phyloP scores from a whole-genome alignment of 257 asterid genomes.

The Solanum megistacrolobum region DNA sequence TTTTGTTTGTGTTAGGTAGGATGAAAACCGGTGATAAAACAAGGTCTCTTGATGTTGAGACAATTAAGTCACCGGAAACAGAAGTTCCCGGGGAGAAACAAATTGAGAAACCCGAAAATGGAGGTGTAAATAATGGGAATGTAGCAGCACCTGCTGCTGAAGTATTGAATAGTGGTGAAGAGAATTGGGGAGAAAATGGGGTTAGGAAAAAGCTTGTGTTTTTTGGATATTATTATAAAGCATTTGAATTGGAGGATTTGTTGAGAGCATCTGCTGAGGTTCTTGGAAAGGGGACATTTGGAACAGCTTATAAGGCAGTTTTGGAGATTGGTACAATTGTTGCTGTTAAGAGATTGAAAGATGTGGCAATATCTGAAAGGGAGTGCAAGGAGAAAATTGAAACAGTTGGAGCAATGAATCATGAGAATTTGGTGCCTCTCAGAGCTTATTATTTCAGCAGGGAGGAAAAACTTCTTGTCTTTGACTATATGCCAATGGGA shows the following conservation, averaged over 20 bases:
- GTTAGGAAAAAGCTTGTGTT: conserved; percentile 25
- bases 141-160: conserved; percentile 28
- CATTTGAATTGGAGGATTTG: conserved; percentile 35
- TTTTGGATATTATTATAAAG: conserved; percentile 12
- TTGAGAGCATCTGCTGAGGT: conserved; percentile 39
- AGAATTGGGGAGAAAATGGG: conserved; percentile 12
- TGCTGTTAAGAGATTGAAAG: conserved; percentile 87
- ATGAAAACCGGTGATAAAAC: conserved; percentile 35
- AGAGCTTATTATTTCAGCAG: conserved; percentile 74
- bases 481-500: conserved; percentile 83
- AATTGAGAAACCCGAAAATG: conserved; percentile 17
- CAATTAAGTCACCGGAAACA: conserved; percentile 41
- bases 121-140: conserved; percentile 20
- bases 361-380: conserved; percentile 41
- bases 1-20: conserved; percentile 45
- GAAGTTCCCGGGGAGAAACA: conserved; percentile 12
- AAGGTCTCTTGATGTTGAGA: conserved; percentile 36
- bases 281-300: conserved; percentile 33
- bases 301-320: conserved; percentile 83
- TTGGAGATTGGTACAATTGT: conserved; percentile 68
- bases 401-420: conserved; percentile 62
- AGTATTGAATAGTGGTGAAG: conserved; percentile 17
- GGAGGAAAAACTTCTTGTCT: conserved; percentile 88
- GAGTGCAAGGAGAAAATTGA: conserved; percentile 72
- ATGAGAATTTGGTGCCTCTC: conserved; percentile 72